Conservation (phyloP, 164 flowering plant genomes). For the Vitis rupestris region DNA sequence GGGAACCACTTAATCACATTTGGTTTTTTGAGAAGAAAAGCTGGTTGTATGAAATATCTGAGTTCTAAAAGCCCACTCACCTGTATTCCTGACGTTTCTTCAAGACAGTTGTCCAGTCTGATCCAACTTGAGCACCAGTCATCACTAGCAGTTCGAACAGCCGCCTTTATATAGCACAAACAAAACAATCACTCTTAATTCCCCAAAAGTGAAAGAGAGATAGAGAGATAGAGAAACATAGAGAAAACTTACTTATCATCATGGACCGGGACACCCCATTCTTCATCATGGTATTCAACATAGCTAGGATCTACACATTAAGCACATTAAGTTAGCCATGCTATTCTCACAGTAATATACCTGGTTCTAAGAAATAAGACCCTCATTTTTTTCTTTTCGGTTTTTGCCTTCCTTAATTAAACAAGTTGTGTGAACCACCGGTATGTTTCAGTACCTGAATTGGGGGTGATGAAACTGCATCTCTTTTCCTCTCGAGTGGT, state of each 20-base stretch:
- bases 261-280: conserved; percentile 95
- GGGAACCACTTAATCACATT: background rate
- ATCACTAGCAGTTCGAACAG: conserved; percentile 79
- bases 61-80: conserved; percentile 21
- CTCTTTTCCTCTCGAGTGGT: conserved; percentile 45
- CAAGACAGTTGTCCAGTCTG: conserved; percentile 89
- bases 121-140: conserved; percentile 83
- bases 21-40: background rate
- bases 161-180: conserved; percentile 40
- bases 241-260: conserved; percentile 66
- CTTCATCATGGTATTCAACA: conserved; percentile 90
- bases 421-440: too few species aligned
- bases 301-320: conserved; percentile 65
- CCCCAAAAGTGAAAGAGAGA: background rate
- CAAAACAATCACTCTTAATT: background rate
- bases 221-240: conserved; percentile 9
- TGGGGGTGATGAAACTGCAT: conserved; percentile 80
- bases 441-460: conserved; percentile 55
- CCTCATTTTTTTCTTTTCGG: background rate
- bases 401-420: too few species aligned
- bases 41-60: background rate
- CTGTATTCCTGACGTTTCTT: conserved; percentile 75
- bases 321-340: background rate
- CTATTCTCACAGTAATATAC: background rate
- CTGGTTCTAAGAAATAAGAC: background rate